Conservation (phyloP, 2,329 filamentous ascomycete species). For the Penicillium sp. region DNA sequence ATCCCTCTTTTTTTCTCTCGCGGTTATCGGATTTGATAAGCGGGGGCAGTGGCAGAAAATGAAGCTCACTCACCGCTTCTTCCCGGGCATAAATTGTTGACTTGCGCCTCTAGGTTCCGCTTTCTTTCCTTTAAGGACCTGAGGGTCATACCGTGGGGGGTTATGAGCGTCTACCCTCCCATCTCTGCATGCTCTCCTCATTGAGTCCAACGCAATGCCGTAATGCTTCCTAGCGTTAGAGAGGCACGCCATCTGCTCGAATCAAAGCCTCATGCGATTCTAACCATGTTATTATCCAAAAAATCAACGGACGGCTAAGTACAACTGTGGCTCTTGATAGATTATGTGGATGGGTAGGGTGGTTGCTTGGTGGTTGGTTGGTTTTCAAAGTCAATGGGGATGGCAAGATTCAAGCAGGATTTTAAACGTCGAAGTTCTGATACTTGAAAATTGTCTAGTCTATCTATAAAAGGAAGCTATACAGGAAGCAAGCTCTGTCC, state of each 20-base stretch:
- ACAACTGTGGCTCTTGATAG: background rate
- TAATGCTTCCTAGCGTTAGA: background rate
- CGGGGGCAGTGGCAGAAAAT: conserved; percentile 20
- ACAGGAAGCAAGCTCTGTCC: no score
- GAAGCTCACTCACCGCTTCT: conserved; percentile 11
- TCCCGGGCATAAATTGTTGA: no score
- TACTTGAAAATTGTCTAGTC: background rate
- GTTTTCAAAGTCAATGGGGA: background rate
- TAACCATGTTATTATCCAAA: background rate
- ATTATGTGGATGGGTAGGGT: background rate
- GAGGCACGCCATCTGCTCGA: background rate
- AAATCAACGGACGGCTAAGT: background rate
- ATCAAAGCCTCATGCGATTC: background rate
- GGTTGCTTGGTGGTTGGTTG: background rate
- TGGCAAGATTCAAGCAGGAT: background rate
- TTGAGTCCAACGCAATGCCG: background rate
- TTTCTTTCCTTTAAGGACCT: background rate
- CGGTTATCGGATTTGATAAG: conserved; percentile 14
- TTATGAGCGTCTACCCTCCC: conserved; percentile 4
- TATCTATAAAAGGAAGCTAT: background rate
- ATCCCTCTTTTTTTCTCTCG: conserved; percentile 13
- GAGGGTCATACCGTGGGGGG: conserved; percentile 8
- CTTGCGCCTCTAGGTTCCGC: background rate
- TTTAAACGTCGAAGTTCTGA: background rate
- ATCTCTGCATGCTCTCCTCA: background rate